Conservation (phyloP, 1,284 basidiomycete genomes). For the Trametes versicolor region DNA sequence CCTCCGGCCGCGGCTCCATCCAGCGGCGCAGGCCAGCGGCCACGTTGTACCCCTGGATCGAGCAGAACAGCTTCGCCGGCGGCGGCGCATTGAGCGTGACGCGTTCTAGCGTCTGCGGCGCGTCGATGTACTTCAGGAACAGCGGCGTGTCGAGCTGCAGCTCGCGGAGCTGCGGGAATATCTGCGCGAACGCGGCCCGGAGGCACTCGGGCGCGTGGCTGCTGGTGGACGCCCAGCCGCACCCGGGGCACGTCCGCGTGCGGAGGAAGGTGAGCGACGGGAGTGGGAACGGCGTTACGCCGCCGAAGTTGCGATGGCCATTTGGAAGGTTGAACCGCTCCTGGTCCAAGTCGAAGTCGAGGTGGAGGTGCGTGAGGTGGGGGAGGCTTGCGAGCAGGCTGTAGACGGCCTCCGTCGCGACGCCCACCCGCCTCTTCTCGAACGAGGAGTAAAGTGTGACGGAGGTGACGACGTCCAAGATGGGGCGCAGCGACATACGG, state of each 20-base stretch:
- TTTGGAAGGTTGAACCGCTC: background rate
- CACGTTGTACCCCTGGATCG: conserved; percentile 1
- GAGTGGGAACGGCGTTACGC: background rate
- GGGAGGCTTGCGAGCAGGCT: background rate
- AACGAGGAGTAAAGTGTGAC: background rate
- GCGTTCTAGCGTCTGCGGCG: background rate
- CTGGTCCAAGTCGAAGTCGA: background rate
- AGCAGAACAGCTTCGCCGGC: background rate
- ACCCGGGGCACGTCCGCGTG: background rate
- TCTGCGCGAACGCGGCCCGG: background rate
- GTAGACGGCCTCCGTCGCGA: background rate
- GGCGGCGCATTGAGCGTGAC: background rate
- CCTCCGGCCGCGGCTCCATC: background rate
- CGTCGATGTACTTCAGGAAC: background rate
- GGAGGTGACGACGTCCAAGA: background rate
- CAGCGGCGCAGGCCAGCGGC: background rate
- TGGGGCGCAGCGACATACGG: background rate
- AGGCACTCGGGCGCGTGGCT: background rate
- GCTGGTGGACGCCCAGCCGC: background rate
- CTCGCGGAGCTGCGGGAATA: background rate
- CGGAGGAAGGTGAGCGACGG: background rate
- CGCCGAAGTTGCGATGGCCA: background rate
- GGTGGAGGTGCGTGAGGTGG: conserved; percentile 1
- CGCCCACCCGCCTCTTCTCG: background rate
- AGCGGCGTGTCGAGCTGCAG: conserved; percentile 1